These are phyloP conservation scores for Tanacetum coccineum DNA, from an alignment of 129 eudicot genomes.

Conservation along the genomic window DNA sequence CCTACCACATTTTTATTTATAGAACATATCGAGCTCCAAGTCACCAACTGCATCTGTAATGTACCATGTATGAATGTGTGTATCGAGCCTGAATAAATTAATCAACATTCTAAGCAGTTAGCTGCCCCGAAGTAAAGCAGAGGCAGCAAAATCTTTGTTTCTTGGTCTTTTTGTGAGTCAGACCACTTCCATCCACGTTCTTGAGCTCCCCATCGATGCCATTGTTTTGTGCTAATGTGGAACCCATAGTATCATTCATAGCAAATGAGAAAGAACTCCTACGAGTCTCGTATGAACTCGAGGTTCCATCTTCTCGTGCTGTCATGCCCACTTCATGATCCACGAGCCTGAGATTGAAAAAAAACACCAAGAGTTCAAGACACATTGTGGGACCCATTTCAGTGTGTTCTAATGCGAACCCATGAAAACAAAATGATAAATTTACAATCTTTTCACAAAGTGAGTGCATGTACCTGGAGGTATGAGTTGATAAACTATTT, in stretches of 20 bases:
- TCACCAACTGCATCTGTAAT: constrained; percentile 12
- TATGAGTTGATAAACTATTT: constrained; percentile 32
- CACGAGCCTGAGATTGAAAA: constrained; percentile 38
- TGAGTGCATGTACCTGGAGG: constrained; percentile 43
- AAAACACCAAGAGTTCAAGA: background rate
- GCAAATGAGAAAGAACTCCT: constrained; percentile 30
- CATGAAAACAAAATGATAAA: constrained; percentile 1
- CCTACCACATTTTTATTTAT: constrained; percentile 4
- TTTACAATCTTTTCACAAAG: background rate
- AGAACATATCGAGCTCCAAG: constrained; percentile 3
- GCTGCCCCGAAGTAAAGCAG: constrained; percentile 30
- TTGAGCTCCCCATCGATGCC: constrained; percentile 13
- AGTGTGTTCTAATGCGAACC: constrained; percentile 7
- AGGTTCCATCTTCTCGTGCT: constrained; percentile 22
- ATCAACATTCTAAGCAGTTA: constrained; percentile 19
- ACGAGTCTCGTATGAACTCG: constrained; percentile 23
- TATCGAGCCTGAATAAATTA: background rate
- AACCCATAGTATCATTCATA: constrained; percentile 18
- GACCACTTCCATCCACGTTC: constrained; percentile 8
- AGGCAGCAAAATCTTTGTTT: constrained; percentile 51
- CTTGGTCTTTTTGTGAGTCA: constrained; percentile 29
- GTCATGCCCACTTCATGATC: constrained; percentile 20
- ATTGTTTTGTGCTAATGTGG: constrained; percentile 21
- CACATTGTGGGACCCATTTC: background rate
- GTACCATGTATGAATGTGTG: constrained; percentile 11